Base-by-base conservation (phyloP, 2,329 filamentous ascomycete genomes). In the Penicillium sumatraense region DNA sequence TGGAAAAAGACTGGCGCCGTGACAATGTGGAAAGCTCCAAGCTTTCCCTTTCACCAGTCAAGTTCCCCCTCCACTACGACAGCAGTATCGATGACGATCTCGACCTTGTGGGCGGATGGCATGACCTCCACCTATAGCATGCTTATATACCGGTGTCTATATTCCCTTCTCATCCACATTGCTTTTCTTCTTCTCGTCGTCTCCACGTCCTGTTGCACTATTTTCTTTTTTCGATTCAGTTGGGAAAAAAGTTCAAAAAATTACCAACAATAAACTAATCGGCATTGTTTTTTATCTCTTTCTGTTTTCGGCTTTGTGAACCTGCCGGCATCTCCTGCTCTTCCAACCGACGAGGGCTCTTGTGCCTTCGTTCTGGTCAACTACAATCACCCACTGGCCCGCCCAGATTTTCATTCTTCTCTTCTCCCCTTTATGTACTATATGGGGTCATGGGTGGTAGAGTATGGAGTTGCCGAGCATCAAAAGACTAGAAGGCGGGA, bases 21-120 rank as follows among this genome's bases (percentile, higher is more conserved):
- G 68, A 76, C 50, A 60, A 62, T 21, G 60, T 59, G 52, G 70
- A 72, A 51, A 61, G 61, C 14, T 56, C 62, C 11, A 73, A 68
- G 53, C 59, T 59, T 57, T 70, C 66, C 63, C 68, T 59, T 57
- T 70, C 66, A 63, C 68, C 61, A 58, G 68, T 65, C 65, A 75
- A 70, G 53, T 58, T 61, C 36, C 64, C 69, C 40, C 68, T 69
- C 24, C 40, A 44, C 65, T 75, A 81, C 70, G 88, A 89, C 78
- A 84, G 68, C 52, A 74, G 67, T 42, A 54, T 75, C 24, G 74
- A 90, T 74, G 88, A 87, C 71, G 89, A 93, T 71, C 79, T 93
- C 81, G 92, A 96, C 86, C 96, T 93, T 88, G 91, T 96, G 86
- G 92, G 92, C 81, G 91, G 90, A 79, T 96, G 90, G 86, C 87